Conservation (phyloP, 2,329 filamentous ascomycete species). For the Aureobasidium sp. region DNA sequence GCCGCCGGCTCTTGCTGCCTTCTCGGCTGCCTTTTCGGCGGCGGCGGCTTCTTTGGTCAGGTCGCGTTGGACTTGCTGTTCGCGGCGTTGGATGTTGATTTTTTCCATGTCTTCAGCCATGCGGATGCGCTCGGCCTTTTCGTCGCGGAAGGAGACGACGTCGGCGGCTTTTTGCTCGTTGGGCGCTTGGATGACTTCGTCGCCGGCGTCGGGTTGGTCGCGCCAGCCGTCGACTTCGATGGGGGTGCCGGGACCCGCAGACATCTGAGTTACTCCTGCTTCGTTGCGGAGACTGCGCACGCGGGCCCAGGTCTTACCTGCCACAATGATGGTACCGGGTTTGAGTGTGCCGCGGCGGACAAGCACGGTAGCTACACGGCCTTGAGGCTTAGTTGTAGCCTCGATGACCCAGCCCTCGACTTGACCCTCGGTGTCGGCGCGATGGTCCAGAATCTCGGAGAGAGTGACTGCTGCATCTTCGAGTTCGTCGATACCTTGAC, state of each 20-base stretch:
- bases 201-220: constrained; percentile 76
- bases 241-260: constrained; percentile 79
- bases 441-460: constrained; percentile 83
- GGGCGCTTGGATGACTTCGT: constrained; percentile 75
- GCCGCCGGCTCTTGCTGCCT: constrained; percentile 25
- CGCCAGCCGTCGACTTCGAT: constrained; percentile 95
- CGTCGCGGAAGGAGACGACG: constrained; percentile 69
- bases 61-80: constrained; percentile 55
- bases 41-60: constrained; percentile 45
- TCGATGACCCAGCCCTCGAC: constrained; percentile 94
- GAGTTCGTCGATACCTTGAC: constrained; percentile 80
- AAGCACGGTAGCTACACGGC: constrained; percentile 81
- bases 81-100: constrained; percentile 60
- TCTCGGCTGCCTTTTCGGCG: constrained; percentile 29
- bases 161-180: constrained; percentile 71
- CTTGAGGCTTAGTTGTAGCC: constrained; percentile 76
- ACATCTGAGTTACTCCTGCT: constrained; percentile 61
- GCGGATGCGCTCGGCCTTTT: constrained; percentile 61
- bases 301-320: constrained; percentile 79
- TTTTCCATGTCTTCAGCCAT: constrained; percentile 64
- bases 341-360: constrained; percentile 81
- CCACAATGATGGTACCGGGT: constrained; percentile 74
- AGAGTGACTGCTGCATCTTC: constrained; percentile 85
- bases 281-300: constrained; percentile 83
- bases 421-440: constrained; percentile 67